phyloP scores from a whole-genome alignment of 2,329 filamentous ascomycete genomes.

The Fusarium sp. region DNA sequence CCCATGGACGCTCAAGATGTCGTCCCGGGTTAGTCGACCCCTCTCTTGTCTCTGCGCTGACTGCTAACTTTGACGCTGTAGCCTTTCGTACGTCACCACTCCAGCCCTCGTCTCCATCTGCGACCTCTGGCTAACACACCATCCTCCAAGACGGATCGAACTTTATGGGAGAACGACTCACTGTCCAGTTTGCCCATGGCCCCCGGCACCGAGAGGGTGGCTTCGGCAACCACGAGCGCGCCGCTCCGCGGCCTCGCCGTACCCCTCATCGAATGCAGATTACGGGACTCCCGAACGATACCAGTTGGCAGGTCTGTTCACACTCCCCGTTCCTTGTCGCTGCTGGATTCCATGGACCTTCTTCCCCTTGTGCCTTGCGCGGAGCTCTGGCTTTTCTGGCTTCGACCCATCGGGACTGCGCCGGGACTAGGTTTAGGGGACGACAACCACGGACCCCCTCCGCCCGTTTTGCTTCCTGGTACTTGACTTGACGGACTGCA shows the following conservation, averaged over 20 bases:
- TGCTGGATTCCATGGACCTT: constrained; percentile 55
- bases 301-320: constrained; percentile 99
- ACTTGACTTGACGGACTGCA: constrained; percentile 52
- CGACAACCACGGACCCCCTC: constrained; percentile 42
- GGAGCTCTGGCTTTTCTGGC: constrained; percentile 45
- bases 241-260: constrained; percentile 79
- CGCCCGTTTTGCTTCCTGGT: constrained; percentile 41
- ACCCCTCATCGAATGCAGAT: constrained; percentile 98
- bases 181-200: constrained; percentile 97
- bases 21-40: constrained; percentile 79
- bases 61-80: constrained; percentile 46
- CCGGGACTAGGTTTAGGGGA: constrained; percentile 42
- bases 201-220: constrained; percentile 64
- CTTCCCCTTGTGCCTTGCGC: constrained; percentile 44
- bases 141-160: constrained; percentile 81
- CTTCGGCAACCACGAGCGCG: constrained; percentile 63
- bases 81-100: constrained; percentile 66
- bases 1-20: constrained; percentile 98
- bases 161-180: constrained; percentile 97
- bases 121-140: constrained; percentile 40
- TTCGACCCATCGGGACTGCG: constrained; percentile 42
- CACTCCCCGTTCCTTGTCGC: constrained; percentile 65
- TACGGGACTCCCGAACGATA: constrained; percentile 94
- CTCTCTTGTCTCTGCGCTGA: constrained; percentile 29
- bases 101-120: constrained; percentile 18